Evolutionary conservation across 306 rosid genomes (phyloP).

Genomic region (Corylus heterophylla): DNA sequence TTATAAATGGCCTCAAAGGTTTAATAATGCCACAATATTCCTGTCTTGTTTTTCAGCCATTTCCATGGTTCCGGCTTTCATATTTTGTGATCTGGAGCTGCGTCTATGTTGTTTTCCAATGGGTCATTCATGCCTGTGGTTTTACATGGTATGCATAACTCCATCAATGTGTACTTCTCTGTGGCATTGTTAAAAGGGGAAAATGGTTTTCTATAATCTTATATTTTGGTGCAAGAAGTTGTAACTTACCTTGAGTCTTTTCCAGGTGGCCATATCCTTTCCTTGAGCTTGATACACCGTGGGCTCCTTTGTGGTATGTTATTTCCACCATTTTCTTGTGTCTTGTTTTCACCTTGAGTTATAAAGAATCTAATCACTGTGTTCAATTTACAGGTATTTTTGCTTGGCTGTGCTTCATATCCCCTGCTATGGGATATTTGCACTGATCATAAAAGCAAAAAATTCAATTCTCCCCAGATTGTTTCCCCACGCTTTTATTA

Average conservation of each 20-base stretch:
- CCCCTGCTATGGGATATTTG: conserved; percentile 71
- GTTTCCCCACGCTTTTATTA: conserved; percentile 51
- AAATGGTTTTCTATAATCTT: not conserved
- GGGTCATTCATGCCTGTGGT: conserved; percentile 64
- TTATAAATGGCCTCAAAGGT: conserved; percentile 3
- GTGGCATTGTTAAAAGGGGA: not conserved
- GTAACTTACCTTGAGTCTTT: conserved; percentile 18
- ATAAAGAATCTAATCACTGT: conserved; percentile 5
- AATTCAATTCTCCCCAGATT: conserved; percentile 47
- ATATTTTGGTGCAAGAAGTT: not conserved
- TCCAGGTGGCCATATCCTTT: conserved; percentile 88
- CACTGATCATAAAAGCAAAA: conserved; percentile 59
- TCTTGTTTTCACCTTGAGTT: not conserved
- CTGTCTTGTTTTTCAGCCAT: conserved; percentile 56
- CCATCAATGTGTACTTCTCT: not conserved
- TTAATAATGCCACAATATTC: conserved; percentile 4
- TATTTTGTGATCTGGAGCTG: conserved; percentile 79
- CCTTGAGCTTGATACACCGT: conserved; percentile 64
- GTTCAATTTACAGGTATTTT: conserved; percentile 57
- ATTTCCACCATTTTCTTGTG: not conserved
- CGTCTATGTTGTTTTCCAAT: conserved; percentile 61
- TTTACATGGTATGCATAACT: conserved; percentile 37
- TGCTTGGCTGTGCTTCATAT: conserved; percentile 64
- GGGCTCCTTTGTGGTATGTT: conserved; percentile 83
- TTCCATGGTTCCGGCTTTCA: conserved; percentile 73